Conservation (phyloP, 768 basidiomycete species). For the Mycena chlorophos region DNA sequence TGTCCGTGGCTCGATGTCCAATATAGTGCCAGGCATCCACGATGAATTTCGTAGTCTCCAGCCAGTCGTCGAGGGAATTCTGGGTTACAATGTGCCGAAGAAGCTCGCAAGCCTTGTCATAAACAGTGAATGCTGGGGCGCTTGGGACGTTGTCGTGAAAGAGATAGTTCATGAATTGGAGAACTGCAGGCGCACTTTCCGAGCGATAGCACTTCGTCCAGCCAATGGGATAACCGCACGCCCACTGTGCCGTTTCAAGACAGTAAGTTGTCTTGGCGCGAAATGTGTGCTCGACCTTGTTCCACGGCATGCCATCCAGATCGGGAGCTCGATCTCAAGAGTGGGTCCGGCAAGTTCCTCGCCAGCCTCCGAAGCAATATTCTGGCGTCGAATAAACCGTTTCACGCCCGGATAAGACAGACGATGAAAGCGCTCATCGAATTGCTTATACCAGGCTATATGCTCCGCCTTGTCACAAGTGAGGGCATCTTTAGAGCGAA, state of each 20-base stretch:
- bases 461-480: not conserved
- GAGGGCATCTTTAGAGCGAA: not conserved
- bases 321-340: not conserved
- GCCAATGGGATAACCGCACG: not conserved
- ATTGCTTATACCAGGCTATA: not conserved
- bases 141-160: not conserved
- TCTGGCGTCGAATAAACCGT: not conserved
- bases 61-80: not conserved
- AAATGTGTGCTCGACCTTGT: not conserved
- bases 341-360: not conserved
- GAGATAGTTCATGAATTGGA: not conserved
- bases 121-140: not conserved
- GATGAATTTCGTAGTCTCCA: not conserved
- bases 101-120: not conserved
- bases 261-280: not conserved
- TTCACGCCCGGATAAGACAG: not conserved
- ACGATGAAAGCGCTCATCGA: not conserved
- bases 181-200: not conserved
- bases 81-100: not conserved
- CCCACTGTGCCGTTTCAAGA: not conserved
- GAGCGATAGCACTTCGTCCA: not conserved
- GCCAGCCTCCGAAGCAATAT: not conserved
- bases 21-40: not conserved
- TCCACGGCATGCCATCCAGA: not conserved
- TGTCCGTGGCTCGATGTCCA: constrained; percentile 1